Percentiles rank a stretch among this genome's conserved stretches.
phyloP scores from a whole-genome alignment of 2,329 filamentous ascomycete genomes.

The Fusarium protoensiforme region DNA sequence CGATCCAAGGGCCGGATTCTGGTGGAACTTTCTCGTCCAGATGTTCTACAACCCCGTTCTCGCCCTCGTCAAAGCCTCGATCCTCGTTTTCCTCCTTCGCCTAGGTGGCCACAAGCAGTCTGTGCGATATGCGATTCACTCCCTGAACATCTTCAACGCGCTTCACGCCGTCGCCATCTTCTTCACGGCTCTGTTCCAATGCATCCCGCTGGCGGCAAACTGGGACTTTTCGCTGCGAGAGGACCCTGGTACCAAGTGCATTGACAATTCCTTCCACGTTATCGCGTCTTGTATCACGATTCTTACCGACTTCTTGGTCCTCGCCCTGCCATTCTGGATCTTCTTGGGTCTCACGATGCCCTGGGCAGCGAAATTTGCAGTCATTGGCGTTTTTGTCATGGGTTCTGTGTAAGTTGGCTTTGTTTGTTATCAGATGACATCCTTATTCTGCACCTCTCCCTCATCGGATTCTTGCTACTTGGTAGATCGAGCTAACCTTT shows the following conservation, averaged over 20 bases:
- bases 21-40: slow-evolving; percentile 54
- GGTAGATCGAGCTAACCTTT: neutral
- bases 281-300: slow-evolving; percentile 52
- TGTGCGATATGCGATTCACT: slow-evolving; percentile 23
- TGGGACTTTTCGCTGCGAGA: slow-evolving; percentile 43
- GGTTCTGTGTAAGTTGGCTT: slow-evolving; percentile 47
- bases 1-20: slow-evolving; percentile 32
- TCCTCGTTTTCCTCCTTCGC: slow-evolving; percentile 57
- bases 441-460: neutral
- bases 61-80: slow-evolving; percentile 57
- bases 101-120: slow-evolving; percentile 52
- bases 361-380: slow-evolving; percentile 50
- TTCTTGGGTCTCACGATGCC: slow-evolving; percentile 54
- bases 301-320: slow-evolving; percentile 53
- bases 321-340: slow-evolving; percentile 53
- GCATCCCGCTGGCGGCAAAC: slow-evolving; percentile 48
- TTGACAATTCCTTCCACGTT: slow-evolving; percentile 48
- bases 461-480: neutral
- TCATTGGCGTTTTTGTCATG: slow-evolving; percentile 53
- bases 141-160: slow-evolving; percentile 40
- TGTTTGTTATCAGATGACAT: neutral
- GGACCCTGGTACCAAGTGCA: slow-evolving; percentile 46
- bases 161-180: slow-evolving; percentile 50
- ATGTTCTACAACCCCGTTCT: slow-evolving; percentile 58
- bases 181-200: slow-evolving; percentile 53